phyloP scores from a whole-genome alignment of 1,284 basidiomycete species.

The Heterobasidion occidentale region DNA sequence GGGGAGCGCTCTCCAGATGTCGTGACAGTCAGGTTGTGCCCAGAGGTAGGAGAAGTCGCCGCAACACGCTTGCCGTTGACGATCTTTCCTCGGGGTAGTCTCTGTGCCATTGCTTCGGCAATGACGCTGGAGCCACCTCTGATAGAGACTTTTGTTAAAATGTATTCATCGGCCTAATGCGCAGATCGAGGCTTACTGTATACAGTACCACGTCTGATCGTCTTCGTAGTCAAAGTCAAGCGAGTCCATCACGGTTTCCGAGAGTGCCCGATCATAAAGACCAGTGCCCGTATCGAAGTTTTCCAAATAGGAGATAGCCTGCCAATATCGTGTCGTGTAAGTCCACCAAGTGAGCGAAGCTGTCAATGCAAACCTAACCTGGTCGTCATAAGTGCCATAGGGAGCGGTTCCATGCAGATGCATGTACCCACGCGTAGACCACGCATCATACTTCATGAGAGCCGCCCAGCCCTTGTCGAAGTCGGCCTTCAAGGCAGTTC shows the following conservation, averaged over 20 bases:
- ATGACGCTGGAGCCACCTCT: neutral
- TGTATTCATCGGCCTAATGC: too few species aligned
- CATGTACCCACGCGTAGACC: slow-evolving; percentile 3
- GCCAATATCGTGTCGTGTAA: neutral
- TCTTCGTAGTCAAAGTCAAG: neutral
- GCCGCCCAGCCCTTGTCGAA: slow-evolving; percentile 19
- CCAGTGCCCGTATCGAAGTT: neutral
- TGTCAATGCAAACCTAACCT: neutral
- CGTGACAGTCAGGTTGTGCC: neutral
- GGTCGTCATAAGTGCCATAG: neutral
- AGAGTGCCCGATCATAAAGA: neutral
- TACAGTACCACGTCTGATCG: neutral
- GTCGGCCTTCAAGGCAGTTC: neutral
- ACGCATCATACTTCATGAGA: slow-evolving; percentile 17
- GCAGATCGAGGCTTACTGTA: neutral
- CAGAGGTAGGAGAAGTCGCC: neutral
- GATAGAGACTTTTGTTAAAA: neutral
- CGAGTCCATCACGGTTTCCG: neutral
- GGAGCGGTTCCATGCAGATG: neutral
- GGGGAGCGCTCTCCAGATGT: neutral
- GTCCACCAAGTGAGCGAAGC: neutral
- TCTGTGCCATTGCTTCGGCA: neutral
- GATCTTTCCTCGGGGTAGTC: neutral
- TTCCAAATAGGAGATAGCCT: neutral
- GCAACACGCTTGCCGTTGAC: neutral